Conservation (phyloP, 345 rosid genomes). For the Moricandia moricandioides region DNA sequence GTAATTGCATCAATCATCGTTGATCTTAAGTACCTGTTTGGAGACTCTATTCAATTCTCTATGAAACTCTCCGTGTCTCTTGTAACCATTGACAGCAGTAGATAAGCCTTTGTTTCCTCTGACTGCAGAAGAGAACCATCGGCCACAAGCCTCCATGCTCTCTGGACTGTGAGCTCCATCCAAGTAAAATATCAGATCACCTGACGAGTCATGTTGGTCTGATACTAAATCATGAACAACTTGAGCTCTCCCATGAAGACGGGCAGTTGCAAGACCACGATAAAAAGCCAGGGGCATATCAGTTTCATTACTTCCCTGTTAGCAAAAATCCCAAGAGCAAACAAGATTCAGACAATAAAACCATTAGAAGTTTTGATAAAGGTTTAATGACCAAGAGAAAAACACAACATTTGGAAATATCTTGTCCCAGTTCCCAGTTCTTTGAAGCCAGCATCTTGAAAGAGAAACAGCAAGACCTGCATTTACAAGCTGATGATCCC, state of each 20-base stretch:
- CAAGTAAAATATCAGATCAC: conserved; percentile 77
- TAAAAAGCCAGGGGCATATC: conserved; percentile 58
- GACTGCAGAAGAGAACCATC: conserved; percentile 70
- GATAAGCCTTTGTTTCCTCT: conserved; percentile 37
- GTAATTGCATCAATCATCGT: not conserved
- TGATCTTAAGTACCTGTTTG: conserved; percentile 57
- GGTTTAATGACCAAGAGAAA: conserved; percentile 9
- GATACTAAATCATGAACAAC: conserved; percentile 54
- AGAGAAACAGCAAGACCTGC: conserved; percentile 93
- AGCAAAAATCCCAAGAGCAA: not conserved
- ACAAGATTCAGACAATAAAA: not conserved
- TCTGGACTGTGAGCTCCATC: conserved; percentile 98
- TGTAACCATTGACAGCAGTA: conserved; percentile 44
- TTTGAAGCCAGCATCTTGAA: conserved; percentile 78
- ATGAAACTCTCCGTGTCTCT: conserved; percentile 22
- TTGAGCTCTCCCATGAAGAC: conserved; percentile 80
- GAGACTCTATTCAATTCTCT: conserved; percentile 41
- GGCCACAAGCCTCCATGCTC: conserved; percentile 85
- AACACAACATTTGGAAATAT: conserved; percentile 48
- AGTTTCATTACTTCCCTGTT: conserved; percentile 43
- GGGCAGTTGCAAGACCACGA: conserved; percentile 83
- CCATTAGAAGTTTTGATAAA: conserved; percentile 3
- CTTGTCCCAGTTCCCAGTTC: conserved; percentile 66
- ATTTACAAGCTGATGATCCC: conserved; percentile 78
- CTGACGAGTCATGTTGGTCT: conserved; percentile 41